Evolutionary conservation across 78 protist species (phyloP).

Genomic region (Planoprotostelium fungivorum): DNA sequence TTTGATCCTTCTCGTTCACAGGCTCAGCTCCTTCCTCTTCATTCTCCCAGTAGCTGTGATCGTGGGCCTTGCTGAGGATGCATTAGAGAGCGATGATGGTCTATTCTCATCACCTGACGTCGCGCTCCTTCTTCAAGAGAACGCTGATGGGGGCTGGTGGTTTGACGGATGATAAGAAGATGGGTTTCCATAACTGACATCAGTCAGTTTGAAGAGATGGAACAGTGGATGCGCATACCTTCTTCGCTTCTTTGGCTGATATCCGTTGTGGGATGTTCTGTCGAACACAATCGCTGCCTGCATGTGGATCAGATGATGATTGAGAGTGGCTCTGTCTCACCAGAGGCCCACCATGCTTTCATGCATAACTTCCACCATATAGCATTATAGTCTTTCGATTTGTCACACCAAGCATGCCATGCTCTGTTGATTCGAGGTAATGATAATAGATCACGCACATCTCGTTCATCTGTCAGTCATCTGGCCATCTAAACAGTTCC

Average conservation of each 20-base stretch:
- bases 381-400: background rate
- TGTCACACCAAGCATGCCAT: background rate
- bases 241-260: background rate
- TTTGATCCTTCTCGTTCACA: background rate
- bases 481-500: background rate
- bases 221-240: background rate
- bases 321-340: background rate
- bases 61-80: background rate
- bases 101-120: background rate
- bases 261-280: background rate
- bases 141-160: background rate
- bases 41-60: background rate
- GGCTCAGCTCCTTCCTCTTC: background rate
- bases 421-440: background rate
- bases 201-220: background rate
- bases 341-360: background rate
- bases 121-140: background rate
- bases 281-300: background rate
- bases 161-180: background rate
- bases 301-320: background rate
- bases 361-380: background rate
- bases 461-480: background rate
- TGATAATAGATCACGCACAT: background rate
- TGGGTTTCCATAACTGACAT: background rate
- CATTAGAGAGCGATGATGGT: background rate